These are phyloP conservation scores for Trichomonas vaginalis DNA, from an alignment of 208 protist species.

Conservation along the genomic window DNA sequence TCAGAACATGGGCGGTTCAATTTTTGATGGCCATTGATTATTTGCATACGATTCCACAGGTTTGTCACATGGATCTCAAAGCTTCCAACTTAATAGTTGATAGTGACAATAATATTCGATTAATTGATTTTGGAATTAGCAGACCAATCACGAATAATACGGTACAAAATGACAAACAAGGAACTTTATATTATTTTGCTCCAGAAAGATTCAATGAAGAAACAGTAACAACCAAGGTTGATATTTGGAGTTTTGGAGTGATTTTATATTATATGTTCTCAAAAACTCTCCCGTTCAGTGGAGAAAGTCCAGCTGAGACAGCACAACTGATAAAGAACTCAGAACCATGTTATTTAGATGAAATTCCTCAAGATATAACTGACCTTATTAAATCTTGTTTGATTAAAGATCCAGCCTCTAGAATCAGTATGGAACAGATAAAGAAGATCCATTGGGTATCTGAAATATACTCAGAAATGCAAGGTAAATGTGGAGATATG, in stretches of 20 bases:
- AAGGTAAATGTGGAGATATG: not conserved
- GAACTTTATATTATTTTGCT: not conserved
- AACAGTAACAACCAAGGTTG: not conserved
- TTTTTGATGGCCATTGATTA: not conserved
- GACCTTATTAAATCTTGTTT: not conserved
- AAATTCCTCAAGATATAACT: not conserved
- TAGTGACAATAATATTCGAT: not conserved
- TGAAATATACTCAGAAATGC: not conserved
- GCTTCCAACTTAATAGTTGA: not conserved
- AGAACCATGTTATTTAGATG: not conserved
- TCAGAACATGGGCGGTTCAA: not conserved
- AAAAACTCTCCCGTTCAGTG: not conserved
- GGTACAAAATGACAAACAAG: not conserved
- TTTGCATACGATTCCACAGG: not conserved
- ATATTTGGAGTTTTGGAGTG: not conserved
- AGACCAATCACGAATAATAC: not conserved
- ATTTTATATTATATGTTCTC: not conserved
- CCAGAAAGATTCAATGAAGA: not conserved
- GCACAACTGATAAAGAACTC: not conserved
- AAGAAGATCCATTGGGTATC: not conserved
- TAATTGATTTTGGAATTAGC: not conserved
- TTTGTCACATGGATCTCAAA: not conserved
- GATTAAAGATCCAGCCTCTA: not conserved
- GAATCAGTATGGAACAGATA: not conserved
- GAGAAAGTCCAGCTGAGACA: not conserved